phyloP scores from a whole-genome alignment of 208 protist genomes.

The Leishmania lainsoni region DNA sequence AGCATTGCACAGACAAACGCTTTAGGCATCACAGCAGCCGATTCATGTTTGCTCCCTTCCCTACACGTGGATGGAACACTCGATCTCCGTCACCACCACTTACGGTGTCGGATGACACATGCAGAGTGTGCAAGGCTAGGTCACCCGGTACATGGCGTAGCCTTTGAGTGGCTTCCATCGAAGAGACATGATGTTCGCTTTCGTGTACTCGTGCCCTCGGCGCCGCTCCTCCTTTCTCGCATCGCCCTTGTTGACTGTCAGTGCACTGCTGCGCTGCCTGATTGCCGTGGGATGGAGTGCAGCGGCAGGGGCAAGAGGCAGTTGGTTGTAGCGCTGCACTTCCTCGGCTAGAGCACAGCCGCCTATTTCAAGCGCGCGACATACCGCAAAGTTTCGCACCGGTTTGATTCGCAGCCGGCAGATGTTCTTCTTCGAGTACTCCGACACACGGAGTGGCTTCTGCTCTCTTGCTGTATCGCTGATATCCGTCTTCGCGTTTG shows the following conservation, averaged over 20 bases:
- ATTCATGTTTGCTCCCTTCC: neutral
- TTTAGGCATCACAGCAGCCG: neutral
- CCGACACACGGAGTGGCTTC: neutral
- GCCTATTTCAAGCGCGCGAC: neutral
- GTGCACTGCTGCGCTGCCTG: neutral
- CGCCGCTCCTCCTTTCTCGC: neutral
- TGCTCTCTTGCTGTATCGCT: neutral
- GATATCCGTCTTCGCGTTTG: neutral
- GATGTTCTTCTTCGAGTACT: conserved; percentile 7
- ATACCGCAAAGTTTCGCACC: neutral
- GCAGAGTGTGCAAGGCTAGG: neutral
- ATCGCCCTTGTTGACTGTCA: neutral
- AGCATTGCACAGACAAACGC: neutral
- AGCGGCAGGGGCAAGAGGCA: neutral
- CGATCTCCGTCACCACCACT: neutral
- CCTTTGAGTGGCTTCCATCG: neutral
- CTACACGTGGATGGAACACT: neutral
- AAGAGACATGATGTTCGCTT: conserved; percentile 4
- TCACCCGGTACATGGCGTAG: neutral
- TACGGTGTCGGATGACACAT: neutral
- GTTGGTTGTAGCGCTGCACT: neutral
- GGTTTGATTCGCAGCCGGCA: conserved; percentile 1
- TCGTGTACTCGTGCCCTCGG: neutral
- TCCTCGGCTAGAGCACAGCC: neutral
- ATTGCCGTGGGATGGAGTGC: neutral